phyloP scores from a whole-genome alignment of 2,329 filamentous ascomycete species.

The Cladophialophora carrionii region DNA sequence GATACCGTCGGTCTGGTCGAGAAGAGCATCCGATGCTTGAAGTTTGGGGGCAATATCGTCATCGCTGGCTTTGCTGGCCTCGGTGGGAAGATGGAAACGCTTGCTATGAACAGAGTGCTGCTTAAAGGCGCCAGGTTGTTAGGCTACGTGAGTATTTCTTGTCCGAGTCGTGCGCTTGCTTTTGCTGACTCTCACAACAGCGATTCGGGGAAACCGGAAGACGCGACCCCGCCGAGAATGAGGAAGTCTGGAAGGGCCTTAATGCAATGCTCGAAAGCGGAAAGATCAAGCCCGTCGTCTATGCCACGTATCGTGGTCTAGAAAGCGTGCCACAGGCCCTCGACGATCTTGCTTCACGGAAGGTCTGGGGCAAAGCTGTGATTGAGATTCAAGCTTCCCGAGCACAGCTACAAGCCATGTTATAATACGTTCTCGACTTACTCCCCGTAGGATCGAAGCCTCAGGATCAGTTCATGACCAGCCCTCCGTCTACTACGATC shows the following conservation, averaged over 20 bases:
- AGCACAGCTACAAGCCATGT: slow-evolving; percentile 23
- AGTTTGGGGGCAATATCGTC: slow-evolving; percentile 58
- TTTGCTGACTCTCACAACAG: slow-evolving; percentile 15
- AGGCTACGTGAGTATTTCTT: slow-evolving; percentile 49
- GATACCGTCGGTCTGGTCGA: slow-evolving; percentile 63
- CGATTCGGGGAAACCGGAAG: slow-evolving; percentile 62
- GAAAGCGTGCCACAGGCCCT: slow-evolving; percentile 56
- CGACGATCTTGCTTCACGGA: slow-evolving; percentile 55
- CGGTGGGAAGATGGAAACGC: slow-evolving; percentile 57
- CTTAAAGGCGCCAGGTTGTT: slow-evolving; percentile 58
- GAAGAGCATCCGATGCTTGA: slow-evolving; percentile 58
- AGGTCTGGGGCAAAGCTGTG: slow-evolving; percentile 61
- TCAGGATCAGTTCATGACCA: slow-evolving; percentile 31
- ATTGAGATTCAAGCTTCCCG: slow-evolving; percentile 46
- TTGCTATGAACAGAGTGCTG: slow-evolving; percentile 60
- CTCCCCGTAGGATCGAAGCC: neutral
- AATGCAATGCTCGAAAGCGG: slow-evolving; percentile 53
- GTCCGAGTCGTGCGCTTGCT: neutral
- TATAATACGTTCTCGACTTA: slow-evolving; percentile 2
- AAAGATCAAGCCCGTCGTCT: slow-evolving; percentile 57
- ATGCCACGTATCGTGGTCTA: slow-evolving; percentile 56
- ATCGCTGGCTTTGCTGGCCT: slow-evolving; percentile 62
- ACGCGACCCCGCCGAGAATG: slow-evolving; percentile 53
- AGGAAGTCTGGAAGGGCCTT: slow-evolving; percentile 57
- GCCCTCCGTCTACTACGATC: slow-evolving; percentile 34